A percentile compares a stretch with the other conserved stretches of the same genome.
Evolutionary conservation across 75 land plant genomes (phyloP).

Genomic region (Pinus taeda): DNA sequence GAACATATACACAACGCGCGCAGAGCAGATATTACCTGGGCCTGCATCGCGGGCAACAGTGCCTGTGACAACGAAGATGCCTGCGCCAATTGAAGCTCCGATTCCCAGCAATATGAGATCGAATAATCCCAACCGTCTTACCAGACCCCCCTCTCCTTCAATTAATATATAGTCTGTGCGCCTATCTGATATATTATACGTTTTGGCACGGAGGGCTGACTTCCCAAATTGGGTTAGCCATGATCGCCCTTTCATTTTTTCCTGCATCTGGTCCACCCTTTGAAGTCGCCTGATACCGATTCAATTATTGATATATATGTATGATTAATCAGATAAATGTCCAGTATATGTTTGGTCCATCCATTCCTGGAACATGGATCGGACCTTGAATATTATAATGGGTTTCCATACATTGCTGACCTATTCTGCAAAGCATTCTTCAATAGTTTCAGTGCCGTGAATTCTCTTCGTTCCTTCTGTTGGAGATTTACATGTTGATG

Average conservation of each 20-base stretch:
- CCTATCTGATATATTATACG: not conserved
- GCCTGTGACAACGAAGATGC: slow-evolving; percentile 94
- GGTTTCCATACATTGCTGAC: too few relatives aligned
- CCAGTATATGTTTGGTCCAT: too few relatives aligned
- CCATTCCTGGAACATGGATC: too few relatives aligned
- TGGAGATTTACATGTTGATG: too few relatives aligned
- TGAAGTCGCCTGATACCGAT: too few relatives aligned
- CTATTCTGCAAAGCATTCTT: too few relatives aligned
- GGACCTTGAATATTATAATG: too few relatives aligned
- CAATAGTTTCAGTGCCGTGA: too few relatives aligned
- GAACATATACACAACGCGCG: too few relatives aligned
- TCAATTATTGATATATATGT: too few relatives aligned
- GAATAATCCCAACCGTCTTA: slow-evolving; percentile 64
- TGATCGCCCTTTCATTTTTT: slow-evolving; percentile 1
- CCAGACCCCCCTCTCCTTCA: slow-evolving; percentile 29
- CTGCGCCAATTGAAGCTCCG: slow-evolving; percentile 93
- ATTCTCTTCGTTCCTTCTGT: too few relatives aligned
- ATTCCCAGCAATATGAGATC: slow-evolving; percentile 80
- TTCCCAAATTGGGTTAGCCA: not conserved
- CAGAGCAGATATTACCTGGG: slow-evolving; percentile 51
- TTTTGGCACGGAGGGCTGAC: not conserved
- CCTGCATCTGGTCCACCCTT: not conserved
- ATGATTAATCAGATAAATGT: too few relatives aligned
- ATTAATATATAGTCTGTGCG: not conserved
- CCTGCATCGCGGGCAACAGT: slow-evolving; percentile 95